Percentiles rank a stretch among this genome's conserved stretches.
Conservation (phyloP, 495 filamentous ascomycete genomes). For the Penicillium cosmopolitanum region DNA sequence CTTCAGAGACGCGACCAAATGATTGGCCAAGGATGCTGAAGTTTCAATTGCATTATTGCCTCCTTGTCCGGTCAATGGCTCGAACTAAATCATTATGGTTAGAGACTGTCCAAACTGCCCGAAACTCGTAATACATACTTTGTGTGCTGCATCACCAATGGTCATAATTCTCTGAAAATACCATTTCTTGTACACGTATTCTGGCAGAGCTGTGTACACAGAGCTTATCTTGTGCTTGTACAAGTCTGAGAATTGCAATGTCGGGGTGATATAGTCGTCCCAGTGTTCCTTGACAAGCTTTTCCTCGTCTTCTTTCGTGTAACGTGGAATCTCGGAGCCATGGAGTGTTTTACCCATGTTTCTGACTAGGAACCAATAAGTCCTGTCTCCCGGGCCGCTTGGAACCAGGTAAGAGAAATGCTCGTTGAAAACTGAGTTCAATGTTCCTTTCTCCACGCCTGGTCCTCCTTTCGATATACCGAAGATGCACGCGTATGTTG, state of each 20-base stretch:
- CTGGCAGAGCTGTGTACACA: constrained; percentile 22
- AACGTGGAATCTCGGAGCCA: constrained; percentile 38
- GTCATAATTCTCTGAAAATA: constrained; percentile 27
- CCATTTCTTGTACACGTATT: constrained; percentile 32
- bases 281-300: constrained; percentile 24
- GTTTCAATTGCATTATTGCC: constrained; percentile 47
- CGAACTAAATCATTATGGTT: constrained; percentile 14
- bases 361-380: constrained; percentile 28
- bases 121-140: constrained; percentile 14
- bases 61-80: constrained; percentile 30
- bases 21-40: constrained; percentile 40
- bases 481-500: constrained; percentile 32
- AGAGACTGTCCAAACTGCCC: neutral
- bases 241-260: constrained; percentile 23
- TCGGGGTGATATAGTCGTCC: constrained; percentile 35
- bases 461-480: constrained; percentile 23
- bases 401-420: constrained; percentile 27
- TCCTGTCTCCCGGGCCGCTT: constrained; percentile 24
- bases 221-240: constrained; percentile 16
- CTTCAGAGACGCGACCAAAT: constrained; percentile 16
- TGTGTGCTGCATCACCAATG: constrained; percentile 34
- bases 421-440: constrained; percentile 23
- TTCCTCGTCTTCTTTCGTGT: constrained; percentile 34
- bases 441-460: constrained; percentile 16
- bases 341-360: constrained; percentile 31